Base-by-base conservation (phyloP, 1,139 yeast genomes). In the Candida pseudoviswanathii region DNA sequence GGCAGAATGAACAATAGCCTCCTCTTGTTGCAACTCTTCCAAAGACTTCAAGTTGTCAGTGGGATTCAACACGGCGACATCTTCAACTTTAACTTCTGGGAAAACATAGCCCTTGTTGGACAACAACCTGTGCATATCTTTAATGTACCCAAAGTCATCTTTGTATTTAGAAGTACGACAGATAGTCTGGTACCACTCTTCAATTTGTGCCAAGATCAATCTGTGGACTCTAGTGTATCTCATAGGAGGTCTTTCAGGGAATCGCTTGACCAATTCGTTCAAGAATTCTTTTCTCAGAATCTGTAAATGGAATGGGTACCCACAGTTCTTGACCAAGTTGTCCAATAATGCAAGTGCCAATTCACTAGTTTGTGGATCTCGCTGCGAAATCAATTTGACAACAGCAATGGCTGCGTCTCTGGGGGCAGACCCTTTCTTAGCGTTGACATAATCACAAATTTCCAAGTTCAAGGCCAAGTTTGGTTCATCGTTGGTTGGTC, bases 131-230 rank as follows among this genome's bases (percentile, higher is more conserved):
- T 91, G 97, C 99, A 94, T 95, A 65, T 95, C 99, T 59, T 96
- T 83, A 56, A 94, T 88, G 66, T 89, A 90, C 7, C 91, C 94
- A 61, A 94, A 77, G 66, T 94, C 99, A 44, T 91, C 96, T 66
- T 89, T 90, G 67, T 94, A 89, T 62, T 89, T 82, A 37, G 96
- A 85, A 48, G 96, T 90, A 61, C 87, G 85, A 70, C 98, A 94
- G 51, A 94, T 83, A 1, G 99, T 94, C 67, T 90, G 96, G 65
- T 89, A 86, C 99, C 99, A 94, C 68, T 94, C 98, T 67, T 94
- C 97, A 61, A 94, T 87, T 50, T 92, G 91, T 51, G 95, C 94
- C 64, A 94, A 78, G 54, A 94, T 85, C 59, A 91, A 77, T 62
- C 91, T 75, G 65, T 94, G 98, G 22, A 90, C 86, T 56, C 94